Evolutionary conservation across 495 filamentous ascomycete genomes (phyloP).

Genomic region (Neurospora sp.): DNA sequence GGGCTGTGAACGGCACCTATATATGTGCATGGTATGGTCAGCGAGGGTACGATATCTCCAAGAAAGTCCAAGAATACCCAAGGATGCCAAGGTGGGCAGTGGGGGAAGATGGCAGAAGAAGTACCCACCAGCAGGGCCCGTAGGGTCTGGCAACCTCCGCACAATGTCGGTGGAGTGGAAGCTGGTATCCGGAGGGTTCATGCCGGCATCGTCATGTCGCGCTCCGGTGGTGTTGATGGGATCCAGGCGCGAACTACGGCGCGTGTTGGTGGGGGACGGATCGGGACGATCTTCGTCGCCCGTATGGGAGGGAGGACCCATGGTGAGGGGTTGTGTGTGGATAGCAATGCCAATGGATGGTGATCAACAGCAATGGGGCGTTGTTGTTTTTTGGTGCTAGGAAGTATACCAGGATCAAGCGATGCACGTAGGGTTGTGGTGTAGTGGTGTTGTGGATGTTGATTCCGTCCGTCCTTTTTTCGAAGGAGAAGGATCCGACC

Average conservation of each 20-base stretch:
- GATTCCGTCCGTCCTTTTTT: background rate
- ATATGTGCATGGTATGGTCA: background rate
- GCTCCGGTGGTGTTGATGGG: conserved; percentile 8
- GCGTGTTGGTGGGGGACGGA: conserved; percentile 34
- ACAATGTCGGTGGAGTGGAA: conserved; percentile 39
- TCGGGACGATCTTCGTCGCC: conserved; percentile 21
- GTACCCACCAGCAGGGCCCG: conserved; percentile 23
- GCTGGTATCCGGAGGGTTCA: conserved; percentile 22
- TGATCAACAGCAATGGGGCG: background rate
- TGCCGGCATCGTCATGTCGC: background rate
- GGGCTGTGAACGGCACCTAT: conserved; percentile 23
- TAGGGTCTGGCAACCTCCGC: conserved; percentile 35
- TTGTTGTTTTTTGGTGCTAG: conserved; percentile 2
- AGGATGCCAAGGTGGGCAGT: background rate
- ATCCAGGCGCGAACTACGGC: conserved; percentile 21
- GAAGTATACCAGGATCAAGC: background rate
- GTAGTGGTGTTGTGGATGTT: background rate
- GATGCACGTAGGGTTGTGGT: background rate
- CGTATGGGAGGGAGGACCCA: conserved; percentile 28
- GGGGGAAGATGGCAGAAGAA: background rate
- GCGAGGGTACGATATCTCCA: background rate
- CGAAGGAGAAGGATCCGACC: background rate
- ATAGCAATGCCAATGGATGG: background rate
- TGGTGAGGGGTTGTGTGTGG: conserved; percentile 10
- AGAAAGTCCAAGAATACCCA: background rate